These are phyloP conservation scores for Tricholoma flavovirens DNA, from an alignment of 768 basidiomycete species.

Conservation along the genomic window DNA sequence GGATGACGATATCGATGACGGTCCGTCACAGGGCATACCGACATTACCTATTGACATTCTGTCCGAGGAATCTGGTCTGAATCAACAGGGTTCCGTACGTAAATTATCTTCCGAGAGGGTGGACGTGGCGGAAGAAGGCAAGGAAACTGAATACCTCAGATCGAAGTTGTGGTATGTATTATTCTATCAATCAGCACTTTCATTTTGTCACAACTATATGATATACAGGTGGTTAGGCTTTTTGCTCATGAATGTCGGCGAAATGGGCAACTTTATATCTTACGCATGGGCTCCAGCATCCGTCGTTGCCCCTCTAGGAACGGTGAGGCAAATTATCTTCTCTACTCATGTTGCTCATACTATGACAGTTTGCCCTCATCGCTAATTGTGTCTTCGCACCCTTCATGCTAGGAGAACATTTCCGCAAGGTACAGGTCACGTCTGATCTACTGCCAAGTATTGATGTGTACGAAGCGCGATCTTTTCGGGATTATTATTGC, in stretches of 20 bases:
- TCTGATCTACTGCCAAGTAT: constrained; percentile 9
- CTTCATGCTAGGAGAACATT: constrained; percentile 73
- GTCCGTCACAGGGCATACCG: neutral
- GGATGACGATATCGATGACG: constrained; percentile 3
- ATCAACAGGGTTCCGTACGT: constrained; percentile 11
- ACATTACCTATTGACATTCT: constrained; percentile 36
- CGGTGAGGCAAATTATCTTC: constrained; percentile 45
- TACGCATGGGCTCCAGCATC: constrained; percentile 89
- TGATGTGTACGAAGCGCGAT: constrained; percentile 50
- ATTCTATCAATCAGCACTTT: neutral
- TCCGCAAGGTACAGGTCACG: constrained; percentile 54
- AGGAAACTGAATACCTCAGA: constrained; percentile 73
- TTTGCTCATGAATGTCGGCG: constrained; percentile 84
- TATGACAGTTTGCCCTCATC: constrained; percentile 73
- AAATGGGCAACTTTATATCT: constrained; percentile 84
- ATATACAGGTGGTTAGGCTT: constrained; percentile 81
- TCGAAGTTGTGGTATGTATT: constrained; percentile 73
- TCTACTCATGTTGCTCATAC: constrained; percentile 7
- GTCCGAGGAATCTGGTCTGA: constrained; percentile 30
- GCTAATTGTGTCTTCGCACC: constrained; percentile 96
- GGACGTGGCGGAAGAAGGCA: constrained; percentile 31
- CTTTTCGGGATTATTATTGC: constrained; percentile 75
- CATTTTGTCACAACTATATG: neutral
- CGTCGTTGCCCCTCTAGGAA: constrained; percentile 94
- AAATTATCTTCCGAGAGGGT: constrained; percentile 6